Conservation (phyloP, 2,329 filamentous ascomycete genomes). For the Botrytis paeoniae region DNA sequence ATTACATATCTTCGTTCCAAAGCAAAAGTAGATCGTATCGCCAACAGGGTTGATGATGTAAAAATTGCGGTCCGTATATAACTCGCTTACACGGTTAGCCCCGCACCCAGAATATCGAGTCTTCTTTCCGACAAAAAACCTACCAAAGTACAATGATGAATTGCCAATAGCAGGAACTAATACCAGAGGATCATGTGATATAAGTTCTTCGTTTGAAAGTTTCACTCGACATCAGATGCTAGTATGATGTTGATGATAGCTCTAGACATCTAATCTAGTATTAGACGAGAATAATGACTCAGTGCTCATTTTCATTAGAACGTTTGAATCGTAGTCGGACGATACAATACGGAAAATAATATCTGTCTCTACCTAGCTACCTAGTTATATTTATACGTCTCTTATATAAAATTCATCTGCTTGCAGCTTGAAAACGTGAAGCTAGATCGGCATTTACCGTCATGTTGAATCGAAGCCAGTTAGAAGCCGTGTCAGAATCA, state of each 20-base stretch:
- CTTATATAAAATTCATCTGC: background rate
- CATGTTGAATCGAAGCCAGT: background rate
- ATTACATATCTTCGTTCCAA: background rate
- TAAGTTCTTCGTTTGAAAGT: background rate
- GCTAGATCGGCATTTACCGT: background rate
- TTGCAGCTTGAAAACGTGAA: background rate
- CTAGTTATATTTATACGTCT: background rate
- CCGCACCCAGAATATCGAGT: background rate
- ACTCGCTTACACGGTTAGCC: background rate
- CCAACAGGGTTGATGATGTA: background rate
- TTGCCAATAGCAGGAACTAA: background rate
- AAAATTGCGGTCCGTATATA: background rate
- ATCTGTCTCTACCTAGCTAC: no score
- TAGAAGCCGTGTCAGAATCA: background rate
- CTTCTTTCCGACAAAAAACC: background rate
- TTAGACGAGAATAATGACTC: background rate
- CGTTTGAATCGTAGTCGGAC: no score
- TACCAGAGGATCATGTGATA: background rate
- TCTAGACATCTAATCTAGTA: background rate
- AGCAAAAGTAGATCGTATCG: background rate
- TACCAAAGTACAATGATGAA: background rate
- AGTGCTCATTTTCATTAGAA: no score
- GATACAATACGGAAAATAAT: background rate
- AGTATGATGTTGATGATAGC: background rate
- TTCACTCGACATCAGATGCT: background rate